A percentile compares a stretch with the other conserved stretches of the same genome.
These are phyloP conservation scores for Blastocladiella emersonii DNA, from an alignment of 371 early-diverging fungal genomes.

Conservation along the genomic window DNA sequence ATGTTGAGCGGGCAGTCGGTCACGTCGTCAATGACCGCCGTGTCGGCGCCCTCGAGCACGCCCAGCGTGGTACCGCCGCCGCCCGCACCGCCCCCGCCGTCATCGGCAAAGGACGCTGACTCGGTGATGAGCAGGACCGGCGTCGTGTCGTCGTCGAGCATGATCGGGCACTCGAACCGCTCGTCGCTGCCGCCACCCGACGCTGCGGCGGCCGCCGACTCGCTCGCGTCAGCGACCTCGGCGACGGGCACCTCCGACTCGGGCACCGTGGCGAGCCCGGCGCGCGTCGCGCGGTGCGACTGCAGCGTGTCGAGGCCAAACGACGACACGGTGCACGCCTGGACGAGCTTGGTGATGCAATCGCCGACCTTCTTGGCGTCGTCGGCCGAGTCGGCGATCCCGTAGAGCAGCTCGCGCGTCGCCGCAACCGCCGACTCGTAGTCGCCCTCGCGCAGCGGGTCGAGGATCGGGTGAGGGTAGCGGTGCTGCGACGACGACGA, in stretches of 20 bases:
- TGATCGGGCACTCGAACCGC: background rate
- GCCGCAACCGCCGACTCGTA: background rate
- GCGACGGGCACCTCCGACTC: background rate
- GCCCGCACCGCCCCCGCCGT: background rate
- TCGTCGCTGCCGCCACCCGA: background rate
- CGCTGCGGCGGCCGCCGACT: background rate
- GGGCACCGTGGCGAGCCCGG: background rate
- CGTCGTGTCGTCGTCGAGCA: background rate
- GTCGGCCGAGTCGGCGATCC: background rate
- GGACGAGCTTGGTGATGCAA: background rate
- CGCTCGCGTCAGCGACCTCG: background rate
- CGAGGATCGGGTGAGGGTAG: background rate
- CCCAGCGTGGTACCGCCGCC: too few relatives aligned
- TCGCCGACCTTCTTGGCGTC: background rate
- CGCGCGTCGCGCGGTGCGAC: background rate
- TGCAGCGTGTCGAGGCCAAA: background rate
- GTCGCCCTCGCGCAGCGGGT: background rate
- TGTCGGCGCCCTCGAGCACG: background rate
- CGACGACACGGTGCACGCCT: background rate
- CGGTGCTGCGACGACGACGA: too few relatives aligned
- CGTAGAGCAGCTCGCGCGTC: background rate
- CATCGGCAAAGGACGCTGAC: background rate
- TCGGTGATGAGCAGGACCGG: background rate
- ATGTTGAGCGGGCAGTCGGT: background rate
- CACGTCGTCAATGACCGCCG: background rate